A percentile compares a stretch with the other conserved stretches of the same genome.
Conservation (phyloP, 805 yeast genomes). For the Saccharomycopsis synnaedendra region DNA sequence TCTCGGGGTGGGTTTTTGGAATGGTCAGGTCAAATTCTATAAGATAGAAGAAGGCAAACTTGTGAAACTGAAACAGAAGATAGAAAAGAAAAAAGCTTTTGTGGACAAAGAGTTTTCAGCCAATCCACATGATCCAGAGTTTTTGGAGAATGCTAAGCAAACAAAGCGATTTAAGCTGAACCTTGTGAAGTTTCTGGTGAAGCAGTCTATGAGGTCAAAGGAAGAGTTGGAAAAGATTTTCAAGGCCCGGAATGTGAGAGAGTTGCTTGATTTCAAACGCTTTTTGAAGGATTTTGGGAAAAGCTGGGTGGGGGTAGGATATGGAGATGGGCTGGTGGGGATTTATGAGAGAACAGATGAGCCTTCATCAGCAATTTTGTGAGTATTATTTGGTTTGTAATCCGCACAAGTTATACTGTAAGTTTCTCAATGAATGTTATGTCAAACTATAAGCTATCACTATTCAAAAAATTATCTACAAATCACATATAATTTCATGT, state of each 20-base stretch:
- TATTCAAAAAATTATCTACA: no score
- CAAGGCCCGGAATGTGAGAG: not conserved
- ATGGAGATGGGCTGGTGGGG: slow-evolving; percentile 42
- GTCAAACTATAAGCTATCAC: no score
- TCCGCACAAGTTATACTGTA: not conserved
- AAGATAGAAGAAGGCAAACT: slow-evolving; percentile 4
- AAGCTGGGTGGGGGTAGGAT: slow-evolving; percentile 35
- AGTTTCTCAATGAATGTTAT: not conserved
- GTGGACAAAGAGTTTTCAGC: slow-evolving; percentile 21
- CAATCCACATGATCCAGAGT: slow-evolving; percentile 20
- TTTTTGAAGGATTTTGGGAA: slow-evolving; percentile 17
- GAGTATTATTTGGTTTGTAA: no score
- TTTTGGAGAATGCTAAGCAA: slow-evolving; percentile 23
- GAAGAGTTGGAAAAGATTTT: not conserved
- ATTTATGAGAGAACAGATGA: slow-evolving; percentile 22
- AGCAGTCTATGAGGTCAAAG: slow-evolving; percentile 19
- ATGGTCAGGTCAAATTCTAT: slow-evolving; percentile 32
- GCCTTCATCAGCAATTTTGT: not conserved
- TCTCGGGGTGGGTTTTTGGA: slow-evolving; percentile 39
- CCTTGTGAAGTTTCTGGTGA: slow-evolving; percentile 21
- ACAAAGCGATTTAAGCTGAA: slow-evolving; percentile 22
- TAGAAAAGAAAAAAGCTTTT: slow-evolving; percentile 18
- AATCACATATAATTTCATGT: no score
- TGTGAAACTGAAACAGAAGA: slow-evolving; percentile 14
- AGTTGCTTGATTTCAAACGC: slow-evolving; percentile 16